phyloP scores from a whole-genome alignment of 2,329 filamentous ascomycete species.

The Fusarium chuoi region DNA sequence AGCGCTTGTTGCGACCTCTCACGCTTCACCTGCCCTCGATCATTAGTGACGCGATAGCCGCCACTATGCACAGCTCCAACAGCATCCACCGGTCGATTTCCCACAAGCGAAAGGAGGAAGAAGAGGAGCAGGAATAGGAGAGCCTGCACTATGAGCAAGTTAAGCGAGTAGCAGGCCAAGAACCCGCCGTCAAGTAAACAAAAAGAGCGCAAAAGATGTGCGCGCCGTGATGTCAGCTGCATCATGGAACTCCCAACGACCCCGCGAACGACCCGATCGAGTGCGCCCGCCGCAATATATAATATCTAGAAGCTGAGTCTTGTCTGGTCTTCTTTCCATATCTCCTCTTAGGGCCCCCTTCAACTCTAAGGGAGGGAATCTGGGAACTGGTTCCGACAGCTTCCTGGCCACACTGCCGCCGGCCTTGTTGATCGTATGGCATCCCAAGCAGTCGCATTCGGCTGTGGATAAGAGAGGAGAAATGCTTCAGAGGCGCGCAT shows the following conservation, averaged over 20 bases:
- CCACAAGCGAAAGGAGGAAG: background rate
- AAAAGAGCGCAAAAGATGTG: background rate
- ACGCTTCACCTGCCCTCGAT: background rate
- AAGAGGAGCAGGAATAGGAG: background rate
- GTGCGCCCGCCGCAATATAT: background rate
- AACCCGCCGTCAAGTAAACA: background rate
- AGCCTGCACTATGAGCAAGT: background rate
- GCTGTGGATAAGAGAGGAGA: fast-evolving
- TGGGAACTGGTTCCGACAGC: no score
- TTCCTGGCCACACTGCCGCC: background rate
- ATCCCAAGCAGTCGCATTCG: fast-evolving
- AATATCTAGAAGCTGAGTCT: background rate
- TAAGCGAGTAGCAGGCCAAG: background rate
- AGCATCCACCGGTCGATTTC: background rate
- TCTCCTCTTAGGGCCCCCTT: background rate
- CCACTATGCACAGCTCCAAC: background rate
- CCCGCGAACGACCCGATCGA: background rate
- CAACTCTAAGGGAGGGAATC: background rate
- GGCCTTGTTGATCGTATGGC: fast-evolving
- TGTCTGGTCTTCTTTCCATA: no score
- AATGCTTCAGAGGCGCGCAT: background rate
- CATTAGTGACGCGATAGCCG: background rate
- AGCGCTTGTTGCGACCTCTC: background rate
- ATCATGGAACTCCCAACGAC: background rate
- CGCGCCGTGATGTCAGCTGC: background rate